phyloP scores from a whole-genome alignment of 345 rosid species.

The Triadica sebifera region DNA sequence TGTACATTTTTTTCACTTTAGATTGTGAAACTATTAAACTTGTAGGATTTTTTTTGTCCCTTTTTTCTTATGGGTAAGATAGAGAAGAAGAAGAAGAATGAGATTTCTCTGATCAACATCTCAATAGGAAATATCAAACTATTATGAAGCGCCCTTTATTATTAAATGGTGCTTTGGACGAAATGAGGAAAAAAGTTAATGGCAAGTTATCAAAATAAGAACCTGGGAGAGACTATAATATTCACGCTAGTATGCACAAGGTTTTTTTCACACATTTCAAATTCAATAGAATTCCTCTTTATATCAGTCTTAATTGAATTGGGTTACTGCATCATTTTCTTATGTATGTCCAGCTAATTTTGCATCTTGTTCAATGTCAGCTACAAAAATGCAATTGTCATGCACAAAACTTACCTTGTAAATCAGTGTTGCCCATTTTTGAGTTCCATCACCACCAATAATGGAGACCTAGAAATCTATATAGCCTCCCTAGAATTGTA shows the following conservation, averaged over 20 bases:
- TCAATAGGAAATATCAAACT: no score
- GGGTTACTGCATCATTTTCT: background rate
- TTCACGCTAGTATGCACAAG: background rate
- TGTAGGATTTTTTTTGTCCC: no score
- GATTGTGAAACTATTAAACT: no score
- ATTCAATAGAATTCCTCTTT: background rate
- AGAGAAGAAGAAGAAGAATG: no score
- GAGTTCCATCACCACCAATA: conserved; percentile 89
- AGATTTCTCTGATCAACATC: no score
- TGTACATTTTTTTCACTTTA: no score
- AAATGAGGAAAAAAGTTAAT: background rate
- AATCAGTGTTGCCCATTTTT: conserved; percentile 61
- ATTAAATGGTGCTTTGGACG: background rate
- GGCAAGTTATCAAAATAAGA: background rate
- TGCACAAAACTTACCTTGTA: conserved; percentile 46
- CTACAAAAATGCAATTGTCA: background rate
- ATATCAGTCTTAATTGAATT: background rate
- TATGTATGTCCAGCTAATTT: background rate
- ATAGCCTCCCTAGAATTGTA: conserved; percentile 64
- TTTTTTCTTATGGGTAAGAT: no score
- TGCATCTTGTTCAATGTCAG: background rate
- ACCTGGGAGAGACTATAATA: background rate
- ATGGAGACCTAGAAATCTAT: conserved; percentile 84
- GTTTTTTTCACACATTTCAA: background rate
- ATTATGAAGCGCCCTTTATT: no score